A percentile compares a stretch with the other conserved stretches of the same genome.
Evolutionary conservation across 495 filamentous ascomycete species (phyloP).

Genomic region (Penicillium angulare): DNA sequence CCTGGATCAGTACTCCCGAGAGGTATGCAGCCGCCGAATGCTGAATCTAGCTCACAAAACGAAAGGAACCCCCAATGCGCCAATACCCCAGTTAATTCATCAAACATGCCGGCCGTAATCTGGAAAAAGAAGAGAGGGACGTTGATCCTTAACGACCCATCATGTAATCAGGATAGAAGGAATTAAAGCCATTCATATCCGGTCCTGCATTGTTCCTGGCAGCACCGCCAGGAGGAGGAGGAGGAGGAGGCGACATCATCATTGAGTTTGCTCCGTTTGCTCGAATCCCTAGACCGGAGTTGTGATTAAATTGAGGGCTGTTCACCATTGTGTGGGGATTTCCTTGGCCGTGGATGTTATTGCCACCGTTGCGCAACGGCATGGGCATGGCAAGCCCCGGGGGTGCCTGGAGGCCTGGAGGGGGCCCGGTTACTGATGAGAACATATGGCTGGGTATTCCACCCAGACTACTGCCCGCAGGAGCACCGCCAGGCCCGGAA

Average conservation of each 20-base stretch:
- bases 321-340: constrained; percentile 37
- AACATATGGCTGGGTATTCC: constrained; percentile 61
- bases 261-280: constrained; percentile 43
- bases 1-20: constrained; percentile 43
- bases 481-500: constrained; percentile 45
- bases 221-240: constrained; percentile 36
- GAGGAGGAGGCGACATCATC: constrained; percentile 40
- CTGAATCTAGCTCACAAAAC: constrained; percentile 48
- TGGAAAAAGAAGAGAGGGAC: constrained; percentile 24
- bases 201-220: constrained; percentile 37
- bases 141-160: constrained; percentile 50
- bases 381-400: constrained; percentile 58
- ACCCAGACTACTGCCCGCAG: constrained; percentile 50
- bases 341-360: constrained; percentile 30
- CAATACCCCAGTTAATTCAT: constrained; percentile 44
- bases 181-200: constrained; percentile 45
- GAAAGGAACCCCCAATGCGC: constrained; percentile 42
- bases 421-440: constrained; percentile 70
- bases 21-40: constrained; percentile 48
- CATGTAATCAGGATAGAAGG: constrained; percentile 58
- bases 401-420: constrained; percentile 68
- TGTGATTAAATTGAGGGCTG: constrained; percentile 38
- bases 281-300: constrained; percentile 45
- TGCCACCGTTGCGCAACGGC: constrained; percentile 36
- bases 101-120: constrained; percentile 51